These are phyloP conservation scores for Cicer chorassanicum DNA, from an alignment of 306 rosid species.

Conservation along the genomic window DNA sequence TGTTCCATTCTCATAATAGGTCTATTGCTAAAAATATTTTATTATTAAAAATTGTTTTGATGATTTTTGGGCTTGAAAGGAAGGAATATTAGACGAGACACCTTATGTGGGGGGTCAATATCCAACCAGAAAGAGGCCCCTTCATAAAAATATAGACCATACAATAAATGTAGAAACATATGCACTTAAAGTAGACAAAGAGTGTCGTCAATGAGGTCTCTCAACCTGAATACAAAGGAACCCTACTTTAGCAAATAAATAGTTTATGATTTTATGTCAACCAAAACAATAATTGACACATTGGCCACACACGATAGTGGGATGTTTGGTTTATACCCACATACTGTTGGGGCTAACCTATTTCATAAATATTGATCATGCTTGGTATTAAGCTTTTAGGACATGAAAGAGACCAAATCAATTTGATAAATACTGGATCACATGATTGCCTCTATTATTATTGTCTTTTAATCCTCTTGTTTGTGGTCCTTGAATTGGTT, in stretches of 20 bases:
- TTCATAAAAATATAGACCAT: conserved; percentile 39
- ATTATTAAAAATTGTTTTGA: neutral
- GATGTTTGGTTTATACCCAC: conserved; percentile 48
- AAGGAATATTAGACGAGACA: conserved; percentile 18
- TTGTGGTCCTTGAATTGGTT: conserved; percentile 46
- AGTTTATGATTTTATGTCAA: conserved; percentile 45
- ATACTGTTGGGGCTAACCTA: conserved; percentile 32
- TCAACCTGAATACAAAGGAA: conserved; percentile 40
- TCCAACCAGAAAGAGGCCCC: conserved; percentile 35
- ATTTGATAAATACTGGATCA: conserved; percentile 25
- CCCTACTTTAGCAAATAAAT: conserved; percentile 46
- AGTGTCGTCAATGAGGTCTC: conserved; percentile 47
- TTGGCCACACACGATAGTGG: conserved; percentile 41
- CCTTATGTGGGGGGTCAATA: conserved; percentile 35
- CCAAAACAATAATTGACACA: conserved; percentile 45
- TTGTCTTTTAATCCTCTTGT: conserved; percentile 40
- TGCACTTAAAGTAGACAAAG: conserved; percentile 38
- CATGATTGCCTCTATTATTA: conserved; percentile 27
- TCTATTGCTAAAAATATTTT: neutral
- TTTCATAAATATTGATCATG: conserved; percentile 28
- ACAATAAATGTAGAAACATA: conserved; percentile 23
- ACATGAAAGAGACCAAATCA: conserved; percentile 39
- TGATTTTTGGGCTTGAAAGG: neutral
- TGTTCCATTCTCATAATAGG: neutral
- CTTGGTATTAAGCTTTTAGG: conserved; percentile 31